Conservation (phyloP, 108 stramenopile species). For the Pseudonitzschia multistriata region DNA sequence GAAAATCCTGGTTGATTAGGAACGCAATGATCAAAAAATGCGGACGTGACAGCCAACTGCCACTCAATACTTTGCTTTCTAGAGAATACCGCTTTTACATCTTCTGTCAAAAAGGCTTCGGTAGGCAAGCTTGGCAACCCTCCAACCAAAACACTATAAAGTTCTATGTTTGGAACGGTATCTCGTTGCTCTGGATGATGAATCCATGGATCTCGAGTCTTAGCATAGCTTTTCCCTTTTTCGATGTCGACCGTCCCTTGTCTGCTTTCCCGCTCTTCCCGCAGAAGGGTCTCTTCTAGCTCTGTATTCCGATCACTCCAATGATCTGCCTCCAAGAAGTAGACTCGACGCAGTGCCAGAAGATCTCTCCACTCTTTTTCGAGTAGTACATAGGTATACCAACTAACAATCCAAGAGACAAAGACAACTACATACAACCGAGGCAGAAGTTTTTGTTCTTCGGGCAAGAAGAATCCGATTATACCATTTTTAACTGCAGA, state of each 20-base stretch:
- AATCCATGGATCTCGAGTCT: constrained; percentile 69
- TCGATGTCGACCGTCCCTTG: constrained; percentile 22
- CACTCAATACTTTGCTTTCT: constrained; percentile 62
- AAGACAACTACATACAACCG: constrained; percentile 59
- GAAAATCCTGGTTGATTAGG: constrained; percentile 85
- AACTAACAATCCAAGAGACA: constrained; percentile 60
- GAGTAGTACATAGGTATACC: constrained; percentile 44
- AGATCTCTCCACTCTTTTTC: constrained; percentile 70
- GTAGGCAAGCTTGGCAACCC: constrained; percentile 71
- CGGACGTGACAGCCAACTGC: constrained; percentile 76
- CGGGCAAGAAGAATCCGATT: constrained; percentile 28
- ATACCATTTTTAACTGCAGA: constrained; percentile 14
- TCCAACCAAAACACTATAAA: constrained; percentile 83
- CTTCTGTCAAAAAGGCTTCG: constrained; percentile 36
- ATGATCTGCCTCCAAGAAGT: constrained; percentile 79
- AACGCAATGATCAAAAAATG: constrained; percentile 85
- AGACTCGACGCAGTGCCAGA: constrained; percentile 75
- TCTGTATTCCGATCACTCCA: constrained; percentile 66
- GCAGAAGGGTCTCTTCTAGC: constrained; percentile 48
- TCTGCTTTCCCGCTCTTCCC: constrained; percentile 28
- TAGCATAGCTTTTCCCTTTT: constrained; percentile 18
- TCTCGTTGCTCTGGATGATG: constrained; percentile 81
- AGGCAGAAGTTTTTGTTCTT: constrained; percentile 30
- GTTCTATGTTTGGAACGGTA: constrained; percentile 77
- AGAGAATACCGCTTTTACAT: constrained; percentile 32